Base-by-base conservation (phyloP, 2,329 filamentous ascomycete genomes). In the Proliferodiscus dingleyae region DNA sequence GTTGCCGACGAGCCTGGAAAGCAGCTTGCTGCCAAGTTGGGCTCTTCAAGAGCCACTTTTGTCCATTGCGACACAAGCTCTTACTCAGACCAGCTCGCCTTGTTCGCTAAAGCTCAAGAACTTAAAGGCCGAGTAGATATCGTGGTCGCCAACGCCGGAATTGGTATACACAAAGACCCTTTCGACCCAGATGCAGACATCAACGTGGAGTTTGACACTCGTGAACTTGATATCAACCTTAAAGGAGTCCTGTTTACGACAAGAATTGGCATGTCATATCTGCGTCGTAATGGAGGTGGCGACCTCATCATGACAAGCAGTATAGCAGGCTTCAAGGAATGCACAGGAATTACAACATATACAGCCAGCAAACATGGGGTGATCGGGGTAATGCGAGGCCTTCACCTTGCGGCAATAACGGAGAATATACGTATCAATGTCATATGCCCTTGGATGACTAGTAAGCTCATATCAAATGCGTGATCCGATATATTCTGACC, bases 71-170 rank as follows among this genome's bases (percentile, higher is more conserved):
- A 59, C 24, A 52, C 54, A 19, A 53, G 51, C 6, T 53, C 54
- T 16, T 51, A 46, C 19, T 22, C 37, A 2, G 49, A 55, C 15
- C 51, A 58, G 13, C 49, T 55, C 5, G 11, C 33, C 4, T 47
- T 59, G 8, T 61, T 60, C 41, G 19, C 42, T 13, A 43, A 41
- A 5, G 52, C 56, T 0, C 34, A 49, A 8, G 23, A 47, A 3
- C 30, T 51, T 21, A 48, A 51, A n/a, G 55, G 56, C 3, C 43
- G 38, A 15, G 46, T 60, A 28, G 50, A 57, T 37, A 50, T 58
- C 21, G 52, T 56, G 1, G 53, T 60, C 36, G 56, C 52, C 28
- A 60, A 60, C 41, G 52, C 54, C 5, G 57, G 58, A 22, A 43
- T 54, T 2, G 52, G 52, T 9, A 40, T 46, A 11, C 43, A 45